Base-by-base conservation (phyloP, 805 yeast genomes). In the Candida silvicultrix region DNA sequence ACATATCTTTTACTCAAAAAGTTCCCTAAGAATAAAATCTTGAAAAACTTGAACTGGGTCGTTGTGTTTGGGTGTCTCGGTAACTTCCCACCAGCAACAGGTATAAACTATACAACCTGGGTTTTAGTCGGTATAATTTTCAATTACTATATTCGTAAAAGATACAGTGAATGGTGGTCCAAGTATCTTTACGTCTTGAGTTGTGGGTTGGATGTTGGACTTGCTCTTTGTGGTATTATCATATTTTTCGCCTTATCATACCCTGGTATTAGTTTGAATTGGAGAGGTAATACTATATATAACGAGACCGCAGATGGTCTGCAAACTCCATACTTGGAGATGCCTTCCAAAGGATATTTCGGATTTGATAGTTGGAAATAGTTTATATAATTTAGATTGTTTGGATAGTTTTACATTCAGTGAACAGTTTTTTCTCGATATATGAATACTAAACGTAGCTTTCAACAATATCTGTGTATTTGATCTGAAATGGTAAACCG, bases 131-230 rank as follows among this genome's bases (percentile, higher is more conserved):
- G 86, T 5, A 72, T 71, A 50, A 43, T 70, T 5, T 83, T 83
- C 66, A 80, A 79, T 67, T 79, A 72, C 63, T 69, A 70, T 55
- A 64, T 83, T 47, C 79, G 78, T 49, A 70, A 77, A 42, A 68
- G 70, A 48, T 81, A 77, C 65, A 67, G 77, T 42, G 65, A 71
- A 41, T 84, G 89, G 90, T 84, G 90, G 89, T 81, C 82, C 37
- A 83, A 82, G 61, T 84, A 84, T 62, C 83, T 82, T 59, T 83
- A 81, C 57, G 74, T 82, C 4, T 64, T 84, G 45, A 75, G 85
- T 16, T 80, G 85, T 20, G 89, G 80, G 2, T 60, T 84, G 21
- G 82, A 82, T 40, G 76, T 84, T 7, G 88, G 88, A 1, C 73
- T 83, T 14, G 87, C 88, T 1, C 70, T 80, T 51, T 74, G 84